Base-by-base conservation (phyloP, 1,284 basidiomycete genomes). In the Trichosporon inkin region DNA sequence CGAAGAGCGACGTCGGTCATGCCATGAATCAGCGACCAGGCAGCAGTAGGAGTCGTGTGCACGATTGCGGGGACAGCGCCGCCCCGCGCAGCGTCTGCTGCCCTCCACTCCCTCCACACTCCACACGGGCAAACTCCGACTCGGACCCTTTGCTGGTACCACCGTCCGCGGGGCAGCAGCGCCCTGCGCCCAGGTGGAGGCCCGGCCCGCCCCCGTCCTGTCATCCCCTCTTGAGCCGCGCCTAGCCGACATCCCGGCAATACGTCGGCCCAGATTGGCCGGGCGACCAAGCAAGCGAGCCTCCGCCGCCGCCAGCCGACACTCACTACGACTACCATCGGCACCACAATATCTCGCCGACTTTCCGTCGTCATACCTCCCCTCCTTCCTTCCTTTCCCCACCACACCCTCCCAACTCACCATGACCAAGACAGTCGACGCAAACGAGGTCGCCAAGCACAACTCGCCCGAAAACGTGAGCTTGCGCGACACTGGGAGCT, bases 361-460 rank as follows among this genome's bases (percentile, higher is more conserved):
- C 37, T 19, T 49, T 49, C 40, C 39, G 7, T 47, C 41, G n/a
- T n/a, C n/a, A n/a, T 22, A 47, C 6, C 41, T 47, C 22, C 16
- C 20, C 28, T 11, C 36, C 32, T 19, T 11, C 51, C 19, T 52
- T 36, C 51, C 24, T 47, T 34, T n/a, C 28, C 49, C 11, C 52
- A 22, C 37, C 40, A 28, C n/a, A 36, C 3, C 47, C 44, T 24
- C 32, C n/a, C n/a, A n/a, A n/a, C 63, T 28, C 16, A 72, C 67
- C 67, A 62, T 67, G 20, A 59, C 69, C 35, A 72, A 73, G 56
- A 65, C 72, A 24, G 66, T 78, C 16, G 71, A 77, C 59, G 74
- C 72, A 6, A 66, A 73, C 56, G 70, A 77, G 57, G 75, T 79
- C 17, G 74, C 75, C 11, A 66, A 76, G 67, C 78, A 79, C 62